Percentiles rank a stretch among this genome's conserved stretches.
Evolutionary conservation across 306 rosid species (phyloP).

Genomic region (Arachis stenosperma): DNA sequence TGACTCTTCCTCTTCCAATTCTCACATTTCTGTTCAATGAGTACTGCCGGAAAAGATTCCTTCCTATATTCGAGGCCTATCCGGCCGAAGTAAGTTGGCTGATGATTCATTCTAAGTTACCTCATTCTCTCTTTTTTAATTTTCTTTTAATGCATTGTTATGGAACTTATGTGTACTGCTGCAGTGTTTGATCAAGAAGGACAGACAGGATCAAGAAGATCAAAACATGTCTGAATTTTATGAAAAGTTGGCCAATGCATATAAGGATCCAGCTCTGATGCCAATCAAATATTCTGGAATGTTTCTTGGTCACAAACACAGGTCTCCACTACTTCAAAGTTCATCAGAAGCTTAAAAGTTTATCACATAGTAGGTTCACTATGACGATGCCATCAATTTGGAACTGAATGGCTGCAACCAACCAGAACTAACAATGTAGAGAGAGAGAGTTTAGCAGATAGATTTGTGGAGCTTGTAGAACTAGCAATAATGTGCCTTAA

Average conservation of each 20-base stretch:
- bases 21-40: slow-evolving; percentile 81
- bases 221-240: slow-evolving; percentile 56
- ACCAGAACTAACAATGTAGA: not conserved
- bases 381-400: no score
- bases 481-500: not conserved
- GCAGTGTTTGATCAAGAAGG: slow-evolving; percentile 81
- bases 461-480: slow-evolving; percentile 15
- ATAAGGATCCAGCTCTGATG: slow-evolving; percentile 65
- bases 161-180: slow-evolving; percentile 31
- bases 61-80: slow-evolving; percentile 65
- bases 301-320: slow-evolving; percentile 24
- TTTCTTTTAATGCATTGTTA: not conserved
- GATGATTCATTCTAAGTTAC: slow-evolving; percentile 18
- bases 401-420: not conserved
- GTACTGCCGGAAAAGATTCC: slow-evolving; percentile 72
- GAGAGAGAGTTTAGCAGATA: slow-evolving; percentile 15
- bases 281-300: slow-evolving; percentile 50
- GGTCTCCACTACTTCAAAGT: slow-evolving; percentile 55
- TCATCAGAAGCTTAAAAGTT: slow-evolving; percentile 32
- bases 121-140: slow-evolving; percentile 8
- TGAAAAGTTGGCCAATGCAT: slow-evolving; percentile 57
- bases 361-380: no score
- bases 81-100: slow-evolving; percentile 63
- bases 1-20: slow-evolving; percentile 71
- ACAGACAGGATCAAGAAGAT: slow-evolving; percentile 58